Evolutionary conservation across 2,329 filamentous ascomycete species (phyloP), one percentile per base, ranked within the genome.

Genomic region (Xylaria hypoxylon): DNA sequence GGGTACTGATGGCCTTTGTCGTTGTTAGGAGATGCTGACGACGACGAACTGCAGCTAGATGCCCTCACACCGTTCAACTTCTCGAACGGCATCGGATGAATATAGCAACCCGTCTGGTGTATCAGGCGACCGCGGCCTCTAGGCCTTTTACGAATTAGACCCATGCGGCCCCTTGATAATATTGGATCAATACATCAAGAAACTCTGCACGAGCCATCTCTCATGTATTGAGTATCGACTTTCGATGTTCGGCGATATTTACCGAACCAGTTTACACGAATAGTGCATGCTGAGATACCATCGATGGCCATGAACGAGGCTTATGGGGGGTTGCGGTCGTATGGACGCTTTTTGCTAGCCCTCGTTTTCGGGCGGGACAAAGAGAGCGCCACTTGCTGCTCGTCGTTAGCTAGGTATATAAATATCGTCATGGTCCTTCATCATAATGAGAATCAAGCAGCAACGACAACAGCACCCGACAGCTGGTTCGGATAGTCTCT

Each of bases 161-260:
- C 62, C 57, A 61, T 66, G 57, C 53, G 38, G 45, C 64, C 55
- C 70, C 70, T 69, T 68, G 68, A 61, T 59, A 68, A 67, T 70
- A 70, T 71, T 65, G 67, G 65, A 42, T 68, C 60, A 62, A 68
- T 60, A 62, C 35, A 62, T 55, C 51, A 44, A 59, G 50, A 62
- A 48, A 40, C 38, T 45, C 33, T 65, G 63, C 69, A 64, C 38
- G 59, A 56, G 44, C 52, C 57, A 51, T 62, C 59, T 59, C 64
- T 42, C 64, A 69, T 59, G 62, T 62, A 56, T 28, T 55, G 28
- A 58, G 22, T 15, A 31, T 50, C 56, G 24, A 40, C 59, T 26
- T 48, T 61, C 57, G 48, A 57, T 31, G 31, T 38, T 48, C 56
- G 31, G 28, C 48, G 51, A 63, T 59, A 42, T 22, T 57, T 40